Percentiles rank a stretch among this genome's conserved stretches.
phyloP scores from a whole-genome alignment of 179 eudicot genomes.

The Heliamphora pulchella region DNA sequence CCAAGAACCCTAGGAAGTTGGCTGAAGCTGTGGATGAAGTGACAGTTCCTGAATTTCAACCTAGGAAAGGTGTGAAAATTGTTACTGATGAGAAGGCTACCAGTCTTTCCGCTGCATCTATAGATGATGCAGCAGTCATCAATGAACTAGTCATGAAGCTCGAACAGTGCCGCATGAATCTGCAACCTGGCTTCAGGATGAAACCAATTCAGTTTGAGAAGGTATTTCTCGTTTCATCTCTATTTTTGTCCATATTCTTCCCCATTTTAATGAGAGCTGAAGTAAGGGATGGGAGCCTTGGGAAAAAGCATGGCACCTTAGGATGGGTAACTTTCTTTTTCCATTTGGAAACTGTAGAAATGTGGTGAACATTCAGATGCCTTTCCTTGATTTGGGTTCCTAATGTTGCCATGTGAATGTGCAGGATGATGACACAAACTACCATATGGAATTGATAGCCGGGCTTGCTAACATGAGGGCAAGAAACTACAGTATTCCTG shows the following conservation, averaged over 20 bases:
- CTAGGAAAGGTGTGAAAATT: constrained; percentile 64
- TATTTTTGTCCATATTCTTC: background rate
- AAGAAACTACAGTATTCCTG: constrained; percentile 74
- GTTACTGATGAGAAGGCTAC: constrained; percentile 92
- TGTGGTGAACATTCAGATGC: background rate
- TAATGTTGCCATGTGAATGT: constrained; percentile 7
- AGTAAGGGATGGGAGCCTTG: too few relatives aligned
- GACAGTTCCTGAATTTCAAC: constrained; percentile 77
- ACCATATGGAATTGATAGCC: constrained; percentile 88
- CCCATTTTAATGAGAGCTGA: too few relatives aligned
- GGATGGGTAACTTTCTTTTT: too few relatives aligned
- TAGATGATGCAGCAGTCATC: constrained; percentile 82
- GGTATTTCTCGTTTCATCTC: constrained; percentile 31
- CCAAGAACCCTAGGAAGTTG: constrained; percentile 42
- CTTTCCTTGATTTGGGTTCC: background rate
- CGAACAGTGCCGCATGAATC: constrained; percentile 37
- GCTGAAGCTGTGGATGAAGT: constrained; percentile 65
- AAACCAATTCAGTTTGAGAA: constrained; percentile 87
- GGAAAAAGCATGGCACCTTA: too few relatives aligned
- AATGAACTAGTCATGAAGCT: constrained; percentile 52
- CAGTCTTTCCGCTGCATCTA: constrained; percentile 59
- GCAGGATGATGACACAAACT: constrained; percentile 92
- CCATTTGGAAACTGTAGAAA: background rate
- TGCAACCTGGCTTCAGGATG: constrained; percentile 64
- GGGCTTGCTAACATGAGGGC: constrained; percentile 98